A percentile compares a stretch with the other conserved stretches of the same genome.
These are phyloP conservation scores for Furcasterigmium furcatum DNA, from an alignment of 2,329 filamentous ascomycete species.

Conservation along the genomic window DNA sequence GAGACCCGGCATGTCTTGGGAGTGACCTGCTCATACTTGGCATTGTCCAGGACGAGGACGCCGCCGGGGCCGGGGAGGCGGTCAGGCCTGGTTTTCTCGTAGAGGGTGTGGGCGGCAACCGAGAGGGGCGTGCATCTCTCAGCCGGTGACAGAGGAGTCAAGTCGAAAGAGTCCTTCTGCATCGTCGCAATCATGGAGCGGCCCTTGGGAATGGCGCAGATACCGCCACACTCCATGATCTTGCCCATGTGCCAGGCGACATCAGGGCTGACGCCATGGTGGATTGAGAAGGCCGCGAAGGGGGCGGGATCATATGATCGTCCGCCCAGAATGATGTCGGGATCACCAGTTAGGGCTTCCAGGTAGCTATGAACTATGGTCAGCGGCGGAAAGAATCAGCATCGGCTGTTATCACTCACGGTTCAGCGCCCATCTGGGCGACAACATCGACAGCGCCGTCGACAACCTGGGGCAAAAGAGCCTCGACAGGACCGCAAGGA, in stretches of 20 bases:
- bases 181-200: constrained; percentile 36
- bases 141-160: constrained; percentile 33
- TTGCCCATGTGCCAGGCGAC: constrained; percentile 50
- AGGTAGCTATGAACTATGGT: constrained; percentile 10
- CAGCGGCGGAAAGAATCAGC: no score
- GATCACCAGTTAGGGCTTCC: constrained; percentile 32
- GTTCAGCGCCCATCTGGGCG: constrained; percentile 43
- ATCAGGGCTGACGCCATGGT: constrained; percentile 23
- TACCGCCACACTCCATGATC: constrained; percentile 49
- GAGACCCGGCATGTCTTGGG: constrained; percentile 34
- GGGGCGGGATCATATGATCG: constrained; percentile 37
- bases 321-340: constrained; percentile 45
- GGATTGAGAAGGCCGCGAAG: constrained; percentile 28
- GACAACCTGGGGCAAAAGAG: constrained; percentile 22
- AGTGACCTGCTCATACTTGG: constrained; percentile 37
- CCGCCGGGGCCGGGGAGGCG: constrained; percentile 47
- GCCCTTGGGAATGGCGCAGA: constrained; percentile 44
- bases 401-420: constrained; percentile 25
- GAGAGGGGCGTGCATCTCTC: constrained; percentile 41
- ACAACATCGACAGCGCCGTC: constrained; percentile 31
- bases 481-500: constrained; percentile 29
- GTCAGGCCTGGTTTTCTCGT: constrained; percentile 52
- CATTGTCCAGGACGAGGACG: constrained; percentile 32
- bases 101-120: constrained; percentile 51
- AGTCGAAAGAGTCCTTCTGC: constrained; percentile 38